Base-by-base conservation (phyloP, 495 filamentous ascomycete genomes). In the Aspergillus conjunctus region DNA sequence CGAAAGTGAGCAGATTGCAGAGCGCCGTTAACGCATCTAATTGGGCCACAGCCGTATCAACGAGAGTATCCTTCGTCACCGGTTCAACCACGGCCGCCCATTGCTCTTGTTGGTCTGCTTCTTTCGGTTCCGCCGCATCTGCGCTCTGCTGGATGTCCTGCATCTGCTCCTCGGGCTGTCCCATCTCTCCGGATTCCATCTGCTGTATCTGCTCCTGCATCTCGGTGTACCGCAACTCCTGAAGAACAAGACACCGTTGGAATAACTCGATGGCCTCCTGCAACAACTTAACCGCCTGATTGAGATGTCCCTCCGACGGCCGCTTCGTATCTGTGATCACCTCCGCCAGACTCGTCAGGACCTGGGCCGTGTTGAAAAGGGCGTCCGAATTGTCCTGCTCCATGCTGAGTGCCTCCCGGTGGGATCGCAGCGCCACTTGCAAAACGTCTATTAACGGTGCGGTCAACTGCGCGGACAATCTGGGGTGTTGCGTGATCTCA, bases 281-380 rank as follows among this genome's bases (percentile, higher is more conserved):
- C 11, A 88, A 71, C 15, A 83, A 76, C 9, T 70, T 72, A 21
- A 80, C 69, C 7, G 76, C 77, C 56, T 75, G 71, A 58, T 69
- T 65, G 11, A 72, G 67, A 21, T 73, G 69, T 20, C 77, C 72
- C 8, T 82, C 80, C 9, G 57, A 63, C 0, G 73, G 71, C 15
- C 70, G 70, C 58, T 77, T 79, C 31, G 71, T 73, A 43, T 87
- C 83, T 2, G 79, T 71, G 5, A 87, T 67, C 3, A 71, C 72
- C 71, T 91, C 88, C 7, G 83, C 85, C 21, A 90, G 69, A 63
- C 83, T 87, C 4, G 82, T 86, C 17, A 89, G 75, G 10, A 89
- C 84, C 73, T 90, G 88, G 10, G 77, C 84, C 10, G 82, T 87
- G 66, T 91, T 91, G 77, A 89, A 91, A 10, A 88, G 72, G 10